Evolutionary conservation across 768 basidiomycete species (phyloP).

Genomic region (Suillus brevipes): DNA sequence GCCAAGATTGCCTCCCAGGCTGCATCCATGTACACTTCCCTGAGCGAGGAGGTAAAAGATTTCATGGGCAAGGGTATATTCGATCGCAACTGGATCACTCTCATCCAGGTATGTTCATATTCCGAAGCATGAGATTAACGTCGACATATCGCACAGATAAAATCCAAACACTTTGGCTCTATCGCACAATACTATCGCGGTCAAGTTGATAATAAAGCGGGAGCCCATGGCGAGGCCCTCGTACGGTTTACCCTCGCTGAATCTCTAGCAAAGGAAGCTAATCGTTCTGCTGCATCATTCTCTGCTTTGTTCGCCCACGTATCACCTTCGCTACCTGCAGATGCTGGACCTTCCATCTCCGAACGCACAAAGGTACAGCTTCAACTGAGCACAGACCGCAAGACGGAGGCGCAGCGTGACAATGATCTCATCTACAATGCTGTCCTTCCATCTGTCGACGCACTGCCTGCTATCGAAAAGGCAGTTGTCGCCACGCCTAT

Average conservation of each 20-base stretch:
- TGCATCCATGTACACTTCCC: slow-evolving; percentile 73
- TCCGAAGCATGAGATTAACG: background rate
- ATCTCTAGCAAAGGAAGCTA: slow-evolving; percentile 79
- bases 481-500: slow-evolving; percentile 78
- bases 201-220: slow-evolving; percentile 69
- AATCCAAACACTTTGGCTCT: slow-evolving; percentile 87
- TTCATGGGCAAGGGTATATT: slow-evolving; percentile 96
- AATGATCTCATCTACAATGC: slow-evolving; percentile 99
- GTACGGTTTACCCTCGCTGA: slow-evolving; percentile 79
- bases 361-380: slow-evolving; percentile 86
- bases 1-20: slow-evolving; percentile 84
- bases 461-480: slow-evolving; percentile 82
- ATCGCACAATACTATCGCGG: slow-evolving; percentile 86
- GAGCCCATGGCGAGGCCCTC: slow-evolving; percentile 86
- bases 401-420: slow-evolving; percentile 76
- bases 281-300: slow-evolving; percentile 67
- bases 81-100: slow-evolving; percentile 89
- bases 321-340: slow-evolving; percentile 83
- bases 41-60: slow-evolving; percentile 94
- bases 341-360: slow-evolving; percentile 74
- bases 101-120: slow-evolving; percentile 63
- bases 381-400: slow-evolving; percentile 73
- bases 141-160: slow-evolving; percentile 55
- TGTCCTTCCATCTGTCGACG: slow-evolving; percentile 74
- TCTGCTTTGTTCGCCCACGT: slow-evolving; percentile 68